phyloP scores from a whole-genome alignment of 768 basidiomycete species.

The Xerocomus spinulosus region DNA sequence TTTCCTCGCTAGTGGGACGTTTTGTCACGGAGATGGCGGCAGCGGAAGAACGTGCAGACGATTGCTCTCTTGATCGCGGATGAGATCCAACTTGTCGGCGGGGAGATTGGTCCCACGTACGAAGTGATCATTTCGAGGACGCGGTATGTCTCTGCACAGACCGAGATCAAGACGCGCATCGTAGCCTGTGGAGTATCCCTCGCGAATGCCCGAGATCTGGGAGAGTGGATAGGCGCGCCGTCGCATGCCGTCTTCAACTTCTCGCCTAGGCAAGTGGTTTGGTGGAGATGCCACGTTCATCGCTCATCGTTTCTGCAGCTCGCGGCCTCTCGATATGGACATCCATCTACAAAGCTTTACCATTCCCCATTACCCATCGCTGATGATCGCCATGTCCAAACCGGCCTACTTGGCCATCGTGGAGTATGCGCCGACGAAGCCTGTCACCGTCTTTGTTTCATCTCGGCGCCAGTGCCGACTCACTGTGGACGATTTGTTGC shows the following conservation, averaged over 20 bases:
- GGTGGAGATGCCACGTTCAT: slow-evolving; percentile 1
- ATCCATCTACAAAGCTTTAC: slow-evolving; percentile 95
- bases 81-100: slow-evolving; percentile 91
- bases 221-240: slow-evolving; percentile 96
- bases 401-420: slow-evolving; percentile 91
- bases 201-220: slow-evolving; percentile 91
- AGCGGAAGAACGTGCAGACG: slow-evolving; percentile 93
- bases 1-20: slow-evolving; percentile 76
- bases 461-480: slow-evolving; percentile 91
- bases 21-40: slow-evolving; percentile 91
- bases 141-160: slow-evolving; percentile 94
- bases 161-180: slow-evolving; percentile 87
- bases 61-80: slow-evolving; percentile 92
- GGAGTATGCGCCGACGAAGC: slow-evolving; percentile 81
- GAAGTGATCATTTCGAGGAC: slow-evolving; percentile 77
- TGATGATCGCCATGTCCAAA: slow-evolving; percentile 99
- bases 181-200: slow-evolving; percentile 94
- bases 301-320: slow-evolving; percentile 40
- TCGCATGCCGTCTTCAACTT: slow-evolving; percentile 98
- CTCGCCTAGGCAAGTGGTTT: slow-evolving; percentile 64
- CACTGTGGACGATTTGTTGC: slow-evolving; percentile 86
- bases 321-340: slow-evolving; percentile 95
- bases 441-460: slow-evolving; percentile 89
- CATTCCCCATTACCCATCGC: slow-evolving; percentile 95
- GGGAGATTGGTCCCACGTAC: slow-evolving; percentile 93